Conservation (phyloP, 176 grass and related monocot species). For the Hordeum vulgare region DNA sequence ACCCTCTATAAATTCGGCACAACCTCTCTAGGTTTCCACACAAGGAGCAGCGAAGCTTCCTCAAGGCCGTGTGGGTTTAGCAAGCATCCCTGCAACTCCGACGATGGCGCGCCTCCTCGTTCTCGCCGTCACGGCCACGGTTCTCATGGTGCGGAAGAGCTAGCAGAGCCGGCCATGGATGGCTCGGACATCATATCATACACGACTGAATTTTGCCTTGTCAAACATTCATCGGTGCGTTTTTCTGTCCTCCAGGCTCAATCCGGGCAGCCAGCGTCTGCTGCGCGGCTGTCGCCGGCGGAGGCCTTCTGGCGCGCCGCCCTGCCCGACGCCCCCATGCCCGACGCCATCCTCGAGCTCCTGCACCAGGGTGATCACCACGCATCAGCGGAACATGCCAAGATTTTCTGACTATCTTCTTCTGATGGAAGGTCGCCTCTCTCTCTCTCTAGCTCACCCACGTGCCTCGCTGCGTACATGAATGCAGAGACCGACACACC, state of each 20-base stretch:
- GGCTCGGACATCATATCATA: not conserved
- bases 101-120: slow-evolving; percentile 20
- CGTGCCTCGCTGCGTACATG: not conserved
- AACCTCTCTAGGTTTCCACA: not conserved
- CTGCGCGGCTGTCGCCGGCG: slow-evolving; percentile 9
- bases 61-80: not conserved
- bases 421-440: not conserved
- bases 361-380: not conserved
- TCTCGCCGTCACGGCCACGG: not conserved
- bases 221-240: not conserved
- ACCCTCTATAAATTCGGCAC: not conserved
- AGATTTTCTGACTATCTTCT: not conserved
- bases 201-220: not conserved
- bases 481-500: not conserved
- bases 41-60: not conserved
- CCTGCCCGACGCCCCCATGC: slow-evolving; percentile 17
- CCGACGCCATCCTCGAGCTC: slow-evolving; percentile 34
- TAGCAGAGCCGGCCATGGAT: not conserved
- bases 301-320: slow-evolving; percentile 31
- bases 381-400: too few relatives aligned
- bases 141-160: slow-evolving; percentile 17
- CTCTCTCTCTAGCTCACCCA: not conserved
- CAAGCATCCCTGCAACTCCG: not conserved
- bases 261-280: not conserved
- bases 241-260: not conserved